These are phyloP conservation scores for Metschnikowia bowlesiae DNA, from an alignment of 805 yeast species.

Conservation along the genomic window DNA sequence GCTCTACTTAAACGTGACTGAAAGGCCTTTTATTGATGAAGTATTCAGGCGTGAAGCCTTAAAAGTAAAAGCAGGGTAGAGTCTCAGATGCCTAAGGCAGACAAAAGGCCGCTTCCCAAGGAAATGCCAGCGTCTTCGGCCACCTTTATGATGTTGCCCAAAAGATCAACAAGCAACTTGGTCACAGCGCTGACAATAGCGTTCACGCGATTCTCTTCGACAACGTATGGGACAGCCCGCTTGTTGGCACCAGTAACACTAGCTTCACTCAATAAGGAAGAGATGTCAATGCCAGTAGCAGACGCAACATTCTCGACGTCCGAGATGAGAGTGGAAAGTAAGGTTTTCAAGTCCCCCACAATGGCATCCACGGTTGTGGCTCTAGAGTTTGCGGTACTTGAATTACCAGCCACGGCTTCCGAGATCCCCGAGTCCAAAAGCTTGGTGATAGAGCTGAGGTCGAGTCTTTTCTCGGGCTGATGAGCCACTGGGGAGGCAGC, in stretches of 20 bases:
- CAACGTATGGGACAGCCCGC: background rate
- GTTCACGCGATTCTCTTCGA: background rate
- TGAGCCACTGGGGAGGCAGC: conserved; percentile 8
- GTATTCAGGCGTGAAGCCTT: background rate
- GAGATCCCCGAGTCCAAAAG: background rate
- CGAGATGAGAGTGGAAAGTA: conserved; percentile 3
- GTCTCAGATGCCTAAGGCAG: conserved; percentile 3
- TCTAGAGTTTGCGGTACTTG: background rate
- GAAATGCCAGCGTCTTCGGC: conserved; percentile 4
- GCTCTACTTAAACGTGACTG: too few species aligned
- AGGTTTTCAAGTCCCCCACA: conserved; percentile 1
- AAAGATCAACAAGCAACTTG: conserved; percentile 4
- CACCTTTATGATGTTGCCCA: conserved; percentile 4
- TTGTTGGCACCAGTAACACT: background rate
- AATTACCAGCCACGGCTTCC: background rate
- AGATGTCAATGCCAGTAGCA: conserved; percentile 8
- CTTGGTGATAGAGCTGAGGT: background rate
- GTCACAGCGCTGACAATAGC: conserved; percentile 2
- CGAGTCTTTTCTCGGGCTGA: conserved; percentile 1
- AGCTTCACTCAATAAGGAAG: conserved; percentile 2
- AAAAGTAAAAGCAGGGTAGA: background rate
- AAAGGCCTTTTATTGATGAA: background rate
- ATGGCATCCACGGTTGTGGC: background rate
- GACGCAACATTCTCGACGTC: conserved; percentile 9
- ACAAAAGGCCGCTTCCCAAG: conserved; percentile 6